Conservation (phyloP, 2,329 filamentous ascomycete genomes). For the Epichloe uncinata region DNA sequence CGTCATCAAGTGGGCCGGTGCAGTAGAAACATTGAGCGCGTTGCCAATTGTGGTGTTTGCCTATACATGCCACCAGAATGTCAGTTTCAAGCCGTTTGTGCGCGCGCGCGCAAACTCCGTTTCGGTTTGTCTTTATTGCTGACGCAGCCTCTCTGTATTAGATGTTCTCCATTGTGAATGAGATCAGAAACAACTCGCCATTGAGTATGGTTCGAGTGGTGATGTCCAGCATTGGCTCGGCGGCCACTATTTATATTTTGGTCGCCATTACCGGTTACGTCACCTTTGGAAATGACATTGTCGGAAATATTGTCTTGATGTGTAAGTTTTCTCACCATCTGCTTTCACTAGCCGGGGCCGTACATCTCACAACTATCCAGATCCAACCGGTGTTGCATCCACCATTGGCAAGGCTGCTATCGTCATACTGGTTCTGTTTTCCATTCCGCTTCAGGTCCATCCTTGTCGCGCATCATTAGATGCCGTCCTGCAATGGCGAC, state of each 20-base stretch:
- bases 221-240: slow-evolving; percentile 70
- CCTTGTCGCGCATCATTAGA: slow-evolving; percentile 92
- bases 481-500: slow-evolving; percentile 87
- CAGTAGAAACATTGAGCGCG: slow-evolving; percentile 66
- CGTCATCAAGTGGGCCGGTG: slow-evolving; percentile 64
- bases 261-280: slow-evolving; percentile 93
- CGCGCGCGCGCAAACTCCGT: not conserved
- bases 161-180: slow-evolving; percentile 99
- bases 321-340: slow-evolving; percentile 39
- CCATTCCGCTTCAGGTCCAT: slow-evolving; percentile 88
- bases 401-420: slow-evolving; percentile 93
- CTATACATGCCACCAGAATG: slow-evolving; percentile 98
- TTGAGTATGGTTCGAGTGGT: slow-evolving; percentile 64
- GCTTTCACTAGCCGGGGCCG: no score
- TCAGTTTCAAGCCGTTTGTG: slow-evolving; percentile 26
- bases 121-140: slow-evolving; percentile 1
- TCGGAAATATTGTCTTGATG: slow-evolving; percentile 89
- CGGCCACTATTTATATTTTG: slow-evolving; percentile 75
- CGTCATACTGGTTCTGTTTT: slow-evolving; percentile 91
- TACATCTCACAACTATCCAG: slow-evolving; percentile 15
- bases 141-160: slow-evolving; percentile 23
- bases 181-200: slow-evolving; percentile 76
- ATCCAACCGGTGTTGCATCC: slow-evolving; percentile 47
- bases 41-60: slow-evolving; percentile 95
- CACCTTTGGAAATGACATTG: slow-evolving; percentile 81